Percentiles rank a stretch among this genome's conserved stretches.
These are phyloP conservation scores for Ichthyophthirius multifiliis DNA, from an alignment of 169 alveolate species.

Conservation along the genomic window DNA sequence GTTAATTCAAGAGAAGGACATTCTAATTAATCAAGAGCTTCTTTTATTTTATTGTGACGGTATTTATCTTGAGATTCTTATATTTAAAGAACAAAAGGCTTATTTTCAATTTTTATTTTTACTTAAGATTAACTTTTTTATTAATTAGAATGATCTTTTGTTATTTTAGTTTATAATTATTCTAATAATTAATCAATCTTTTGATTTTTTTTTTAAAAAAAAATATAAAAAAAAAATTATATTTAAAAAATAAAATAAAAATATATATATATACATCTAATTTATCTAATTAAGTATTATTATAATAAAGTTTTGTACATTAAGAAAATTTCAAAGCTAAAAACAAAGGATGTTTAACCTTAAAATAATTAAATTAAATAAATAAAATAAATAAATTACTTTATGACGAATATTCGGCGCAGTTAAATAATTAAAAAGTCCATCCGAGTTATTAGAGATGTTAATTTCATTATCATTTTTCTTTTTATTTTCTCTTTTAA, in stretches of 20 bases:
- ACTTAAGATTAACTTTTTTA: neutral
- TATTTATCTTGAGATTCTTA: conserved; percentile 9
- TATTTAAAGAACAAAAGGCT: neutral
- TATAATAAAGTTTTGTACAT: conserved; percentile 24
- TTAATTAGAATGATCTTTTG: neutral
- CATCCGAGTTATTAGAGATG: conserved; percentile 32
- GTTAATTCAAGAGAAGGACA: conserved; percentile 17
- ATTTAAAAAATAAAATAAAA: too few species aligned
- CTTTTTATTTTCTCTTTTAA: conserved; percentile 45
- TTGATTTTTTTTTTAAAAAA: too few species aligned
- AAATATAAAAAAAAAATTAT: too few species aligned
- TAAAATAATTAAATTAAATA: neutral
- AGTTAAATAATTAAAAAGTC: conserved; percentile 35
- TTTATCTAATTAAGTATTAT: too few species aligned
- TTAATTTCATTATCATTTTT: conserved; percentile 39
- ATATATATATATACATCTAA: too few species aligned
- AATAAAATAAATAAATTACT: neutral
- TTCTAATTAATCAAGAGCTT: neutral
- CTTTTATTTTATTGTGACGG: conserved; percentile 6
- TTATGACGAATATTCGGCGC: conserved; percentile 46
- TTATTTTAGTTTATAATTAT: neutral
- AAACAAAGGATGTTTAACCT: conserved; percentile 37
- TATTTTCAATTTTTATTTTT: neutral
- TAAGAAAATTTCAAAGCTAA: conserved; percentile 26
- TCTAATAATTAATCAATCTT: too few species aligned